These are phyloP conservation scores for Solanum megistacrolobum DNA, from an alignment of 257 asterid species.

Conservation along the genomic window DNA sequence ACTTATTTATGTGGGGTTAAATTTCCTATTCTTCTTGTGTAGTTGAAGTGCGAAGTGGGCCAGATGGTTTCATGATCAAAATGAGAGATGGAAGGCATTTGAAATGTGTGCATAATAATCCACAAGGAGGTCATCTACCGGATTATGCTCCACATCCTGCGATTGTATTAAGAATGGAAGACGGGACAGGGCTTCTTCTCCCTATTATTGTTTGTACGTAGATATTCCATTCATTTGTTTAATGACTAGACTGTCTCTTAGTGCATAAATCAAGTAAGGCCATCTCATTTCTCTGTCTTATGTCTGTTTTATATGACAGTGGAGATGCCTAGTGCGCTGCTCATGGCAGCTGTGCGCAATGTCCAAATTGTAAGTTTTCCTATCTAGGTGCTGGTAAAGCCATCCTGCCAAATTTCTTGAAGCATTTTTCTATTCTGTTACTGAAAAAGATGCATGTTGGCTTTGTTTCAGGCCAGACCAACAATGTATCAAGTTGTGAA, in stretches of 20 bases:
- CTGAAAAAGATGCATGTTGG: neutral
- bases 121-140: slow-evolving; percentile 67
- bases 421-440: neutral
- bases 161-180: slow-evolving; percentile 95
- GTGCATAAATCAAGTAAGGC: neutral
- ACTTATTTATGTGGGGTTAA: neutral
- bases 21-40: slow-evolving; percentile 3
- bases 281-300: neutral
- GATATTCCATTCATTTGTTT: neutral
- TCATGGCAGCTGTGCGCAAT: slow-evolving; percentile 95
- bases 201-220: slow-evolving; percentile 87
- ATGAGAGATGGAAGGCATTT: slow-evolving; percentile 88
- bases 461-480: slow-evolving; percentile 68
- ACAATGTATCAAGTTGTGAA: slow-evolving; percentile 89
- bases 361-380: slow-evolving; percentile 68
- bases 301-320: slow-evolving; percentile 29
- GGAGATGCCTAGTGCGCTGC: slow-evolving; percentile 97
- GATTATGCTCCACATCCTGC: slow-evolving; percentile 95
- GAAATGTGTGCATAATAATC: slow-evolving; percentile 75
- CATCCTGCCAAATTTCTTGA: neutral
- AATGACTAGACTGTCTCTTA: neutral
- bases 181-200: slow-evolving; percentile 85
- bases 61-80: slow-evolving; percentile 92
- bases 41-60: slow-evolving; percentile 95
- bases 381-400: neutral